Evolutionary conservation across 192 early-diverging fungal species (phyloP).

Genomic region (Geosiphon pyriformis): DNA sequence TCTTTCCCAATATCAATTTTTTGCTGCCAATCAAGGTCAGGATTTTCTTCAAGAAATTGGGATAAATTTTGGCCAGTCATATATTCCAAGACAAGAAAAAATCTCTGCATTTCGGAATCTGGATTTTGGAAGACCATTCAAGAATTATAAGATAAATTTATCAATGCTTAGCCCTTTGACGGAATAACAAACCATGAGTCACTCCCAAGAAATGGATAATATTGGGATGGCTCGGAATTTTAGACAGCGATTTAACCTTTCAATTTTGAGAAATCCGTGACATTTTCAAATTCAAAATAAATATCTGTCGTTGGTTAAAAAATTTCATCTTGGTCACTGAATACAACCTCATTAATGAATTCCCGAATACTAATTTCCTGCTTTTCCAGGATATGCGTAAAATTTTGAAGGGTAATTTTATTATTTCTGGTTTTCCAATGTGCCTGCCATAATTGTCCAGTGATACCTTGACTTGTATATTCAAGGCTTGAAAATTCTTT

Average conservation of each 20-base stretch:
- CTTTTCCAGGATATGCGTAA: not conserved
- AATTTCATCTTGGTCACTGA: not conserved
- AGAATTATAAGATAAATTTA: not conserved
- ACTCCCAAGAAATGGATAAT: not conserved
- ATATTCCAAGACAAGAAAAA: constrained; percentile 14
- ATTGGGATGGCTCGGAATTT: not conserved
- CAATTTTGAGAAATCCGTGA: not conserved
- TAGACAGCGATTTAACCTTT: not conserved
- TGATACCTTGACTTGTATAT: too few species aligned
- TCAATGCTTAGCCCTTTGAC: too few species aligned
- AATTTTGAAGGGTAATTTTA: not conserved
- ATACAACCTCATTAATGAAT: not conserved
- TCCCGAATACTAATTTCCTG: not conserved
- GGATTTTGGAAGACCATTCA: not conserved
- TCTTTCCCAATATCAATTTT: constrained; percentile 32
- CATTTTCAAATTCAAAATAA: not conserved
- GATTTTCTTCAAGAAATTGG: constrained; percentile 30
- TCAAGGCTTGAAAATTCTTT: too few species aligned
- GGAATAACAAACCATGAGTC: not conserved
- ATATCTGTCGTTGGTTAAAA: not conserved
- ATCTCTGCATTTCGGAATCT: not conserved
- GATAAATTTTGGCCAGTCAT: constrained; percentile 31
- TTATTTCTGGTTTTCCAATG: not conserved
- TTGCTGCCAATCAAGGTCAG: constrained; percentile 29
- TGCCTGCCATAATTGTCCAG: too few species aligned